phyloP scores from a whole-genome alignment of 2,329 filamentous ascomycete species.

The Alternaria dauci region DNA sequence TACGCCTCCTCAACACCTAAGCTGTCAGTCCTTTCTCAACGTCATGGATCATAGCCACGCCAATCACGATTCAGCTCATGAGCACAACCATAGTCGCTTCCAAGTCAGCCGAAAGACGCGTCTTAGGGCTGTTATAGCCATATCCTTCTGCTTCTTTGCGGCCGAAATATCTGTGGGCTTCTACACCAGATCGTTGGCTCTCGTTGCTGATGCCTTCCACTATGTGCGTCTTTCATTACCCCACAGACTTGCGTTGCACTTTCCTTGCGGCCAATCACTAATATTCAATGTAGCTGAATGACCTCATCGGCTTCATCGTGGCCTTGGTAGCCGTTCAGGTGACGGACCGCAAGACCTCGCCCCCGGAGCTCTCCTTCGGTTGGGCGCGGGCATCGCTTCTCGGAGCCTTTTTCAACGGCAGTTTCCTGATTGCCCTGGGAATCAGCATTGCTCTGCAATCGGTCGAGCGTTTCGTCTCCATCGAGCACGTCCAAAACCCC shows the following conservation, averaged over 20 bases:
- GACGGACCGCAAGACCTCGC: constrained; percentile 63
- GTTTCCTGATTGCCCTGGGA: constrained; percentile 75
- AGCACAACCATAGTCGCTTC: constrained; percentile 23
- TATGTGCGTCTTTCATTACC: constrained; percentile 63
- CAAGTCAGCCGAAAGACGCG: constrained; percentile 45
- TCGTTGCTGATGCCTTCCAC: constrained; percentile 81
- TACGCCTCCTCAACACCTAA: neutral
- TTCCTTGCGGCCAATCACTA: neutral
- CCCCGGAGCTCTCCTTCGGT: constrained; percentile 72
- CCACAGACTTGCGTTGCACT: too few relatives aligned
- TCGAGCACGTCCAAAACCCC: constrained; percentile 68
- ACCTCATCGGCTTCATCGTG: constrained; percentile 73
- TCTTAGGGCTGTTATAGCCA: constrained; percentile 53
- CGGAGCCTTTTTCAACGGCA: constrained; percentile 82
- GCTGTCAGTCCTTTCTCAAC: neutral
- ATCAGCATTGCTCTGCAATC: constrained; percentile 77
- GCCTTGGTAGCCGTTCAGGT: constrained; percentile 70
- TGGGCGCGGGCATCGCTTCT: constrained; percentile 78
- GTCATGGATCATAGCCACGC: constrained; percentile 28
- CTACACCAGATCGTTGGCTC: constrained; percentile 73
- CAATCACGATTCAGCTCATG: constrained; percentile 11
- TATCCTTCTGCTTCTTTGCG: constrained; percentile 58
- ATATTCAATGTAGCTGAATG: constrained; percentile 65
- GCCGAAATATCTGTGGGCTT: constrained; percentile 69
- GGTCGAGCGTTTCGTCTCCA: constrained; percentile 71